phyloP scores from a whole-genome alignment of 2,329 filamentous ascomycete species.

The Fusarium dimerum region DNA sequence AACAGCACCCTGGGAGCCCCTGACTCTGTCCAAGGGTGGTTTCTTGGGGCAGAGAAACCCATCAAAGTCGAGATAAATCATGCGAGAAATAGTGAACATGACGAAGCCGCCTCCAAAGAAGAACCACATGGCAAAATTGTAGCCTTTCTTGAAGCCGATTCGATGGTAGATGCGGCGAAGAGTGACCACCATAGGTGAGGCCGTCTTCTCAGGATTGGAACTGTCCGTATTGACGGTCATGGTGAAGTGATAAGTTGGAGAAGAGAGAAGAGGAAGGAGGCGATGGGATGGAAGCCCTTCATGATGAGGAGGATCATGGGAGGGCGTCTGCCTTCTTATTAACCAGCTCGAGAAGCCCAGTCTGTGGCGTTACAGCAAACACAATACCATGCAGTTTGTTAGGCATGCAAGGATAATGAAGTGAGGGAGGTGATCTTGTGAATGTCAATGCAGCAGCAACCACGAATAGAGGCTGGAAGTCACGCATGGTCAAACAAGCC shows the following conservation, averaged over 20 bases:
- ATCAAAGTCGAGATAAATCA: constrained; percentile 30
- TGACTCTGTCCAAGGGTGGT: neutral
- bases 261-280: neutral
- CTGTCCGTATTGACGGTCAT: neutral
- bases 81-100: constrained; percentile 21
- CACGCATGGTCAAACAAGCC: neutral
- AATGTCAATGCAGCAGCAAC: neutral
- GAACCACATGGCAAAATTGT: constrained; percentile 58
- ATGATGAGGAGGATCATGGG: neutral
- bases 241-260: neutral
- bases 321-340: neutral
- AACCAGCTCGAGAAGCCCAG: neutral
- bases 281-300: neutral
- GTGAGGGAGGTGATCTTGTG: neutral
- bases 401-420: neutral
- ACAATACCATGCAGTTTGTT: neutral
- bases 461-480: neutral
- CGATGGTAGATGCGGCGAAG: constrained; percentile 39
- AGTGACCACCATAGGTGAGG: neutral
- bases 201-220: neutral
- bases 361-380: neutral
- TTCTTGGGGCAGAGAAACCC: constrained; percentile 34
- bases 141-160: constrained; percentile 56
- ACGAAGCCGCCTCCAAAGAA: constrained; percentile 44
- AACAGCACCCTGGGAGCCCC: constrained; percentile 16